phyloP scores from a whole-genome alignment of 1,284 basidiomycete genomes.

The Acaromyces ingoldii region DNA sequence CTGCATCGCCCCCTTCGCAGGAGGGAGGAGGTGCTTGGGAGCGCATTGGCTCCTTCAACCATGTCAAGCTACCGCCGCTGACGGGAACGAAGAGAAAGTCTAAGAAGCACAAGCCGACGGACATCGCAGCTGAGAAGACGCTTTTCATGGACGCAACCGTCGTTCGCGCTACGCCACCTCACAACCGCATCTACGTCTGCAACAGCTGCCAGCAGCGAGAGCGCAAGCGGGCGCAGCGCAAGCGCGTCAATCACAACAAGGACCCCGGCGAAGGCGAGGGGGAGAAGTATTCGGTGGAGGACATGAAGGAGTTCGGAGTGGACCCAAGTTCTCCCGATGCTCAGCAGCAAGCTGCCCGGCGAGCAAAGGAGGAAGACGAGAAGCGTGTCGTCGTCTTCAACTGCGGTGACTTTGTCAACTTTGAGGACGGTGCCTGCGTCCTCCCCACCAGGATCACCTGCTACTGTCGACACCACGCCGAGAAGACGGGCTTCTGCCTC shows the following conservation, averaged over 20 bases:
- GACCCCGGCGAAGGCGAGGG: conserved; percentile 8
- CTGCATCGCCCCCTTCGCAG: conserved; percentile 9
- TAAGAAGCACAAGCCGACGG: conserved; percentile 62
- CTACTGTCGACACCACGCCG: conserved; percentile 97
- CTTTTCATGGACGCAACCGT: conserved; percentile 48
- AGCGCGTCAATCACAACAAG: conserved; percentile 28
- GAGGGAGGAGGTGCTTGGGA: conserved; percentile 22
- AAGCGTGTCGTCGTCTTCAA: conserved; percentile 64
- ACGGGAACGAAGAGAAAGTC: conserved; percentile 57
- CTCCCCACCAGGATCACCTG: conserved; percentile 94
- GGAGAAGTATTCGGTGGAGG: conserved; percentile 20
- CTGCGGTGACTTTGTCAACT: conserved; percentile 83
- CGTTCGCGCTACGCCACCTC: conserved; percentile 62
- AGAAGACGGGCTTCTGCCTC: conserved; percentile 90
- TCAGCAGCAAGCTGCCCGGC: conserved; percentile 22
- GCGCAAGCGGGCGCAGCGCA: conserved; percentile 43
- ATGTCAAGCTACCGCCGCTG: conserved; percentile 49
- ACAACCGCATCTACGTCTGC: conserved; percentile 70
- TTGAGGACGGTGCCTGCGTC: conserved; percentile 77
- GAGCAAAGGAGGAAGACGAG: conserved; percentile 46
- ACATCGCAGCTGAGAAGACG: conserved; percentile 45
- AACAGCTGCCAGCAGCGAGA: conserved; percentile 63
- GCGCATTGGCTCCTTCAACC: conserved; percentile 45
- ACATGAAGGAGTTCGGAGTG: conserved; percentile 41
- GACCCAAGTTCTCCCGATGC: conserved; percentile 37